A percentile compares a stretch with the other conserved stretches of the same genome.
Conservation (phyloP, 73 alveolate species). For the Paramecium octaurelia region DNA sequence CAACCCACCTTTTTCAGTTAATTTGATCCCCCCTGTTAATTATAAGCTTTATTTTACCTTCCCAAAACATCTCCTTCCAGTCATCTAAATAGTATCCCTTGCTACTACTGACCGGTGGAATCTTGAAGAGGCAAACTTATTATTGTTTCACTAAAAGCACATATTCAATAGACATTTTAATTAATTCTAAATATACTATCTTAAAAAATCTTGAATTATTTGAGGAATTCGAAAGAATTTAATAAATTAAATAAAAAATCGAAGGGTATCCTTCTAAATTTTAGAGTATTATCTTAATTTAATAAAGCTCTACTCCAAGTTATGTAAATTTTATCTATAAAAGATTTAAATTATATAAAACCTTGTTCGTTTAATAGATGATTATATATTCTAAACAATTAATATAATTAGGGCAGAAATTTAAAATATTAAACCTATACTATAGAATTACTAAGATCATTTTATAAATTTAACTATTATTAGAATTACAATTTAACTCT, state of each 20-base stretch:
- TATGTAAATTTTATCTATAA: too few species aligned
- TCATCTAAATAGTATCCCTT: slow-evolving; percentile 11
- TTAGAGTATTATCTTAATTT: too few species aligned
- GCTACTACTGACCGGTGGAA: slow-evolving; percentile 7
- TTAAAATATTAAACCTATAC: not conserved
- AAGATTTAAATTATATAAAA: too few species aligned
- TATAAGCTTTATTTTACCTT: not conserved
- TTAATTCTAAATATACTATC: not conserved
- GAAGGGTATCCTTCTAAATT: too few species aligned
- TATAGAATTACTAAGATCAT: not conserved
- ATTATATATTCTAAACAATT: not conserved
- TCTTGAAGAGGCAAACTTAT: not conserved
- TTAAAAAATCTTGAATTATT: not conserved
- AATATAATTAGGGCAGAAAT: too few species aligned
- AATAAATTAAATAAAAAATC: not conserved
- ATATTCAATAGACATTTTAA: not conserved
- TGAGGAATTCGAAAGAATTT: not conserved
- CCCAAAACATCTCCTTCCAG: slow-evolving; percentile 54
- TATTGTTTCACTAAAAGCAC: slow-evolving; percentile 9
- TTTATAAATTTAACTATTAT: too few species aligned
- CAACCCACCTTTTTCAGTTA: slow-evolving; percentile 29
- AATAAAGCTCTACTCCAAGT: not conserved
- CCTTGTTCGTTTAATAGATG: too few species aligned
- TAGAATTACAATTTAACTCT: not conserved
- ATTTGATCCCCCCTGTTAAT: not conserved